A percentile compares a stretch with the other conserved stretches of the same genome.
Conservation (phyloP, 2,329 filamentous ascomycete species). For the Aspergillus unguis region DNA sequence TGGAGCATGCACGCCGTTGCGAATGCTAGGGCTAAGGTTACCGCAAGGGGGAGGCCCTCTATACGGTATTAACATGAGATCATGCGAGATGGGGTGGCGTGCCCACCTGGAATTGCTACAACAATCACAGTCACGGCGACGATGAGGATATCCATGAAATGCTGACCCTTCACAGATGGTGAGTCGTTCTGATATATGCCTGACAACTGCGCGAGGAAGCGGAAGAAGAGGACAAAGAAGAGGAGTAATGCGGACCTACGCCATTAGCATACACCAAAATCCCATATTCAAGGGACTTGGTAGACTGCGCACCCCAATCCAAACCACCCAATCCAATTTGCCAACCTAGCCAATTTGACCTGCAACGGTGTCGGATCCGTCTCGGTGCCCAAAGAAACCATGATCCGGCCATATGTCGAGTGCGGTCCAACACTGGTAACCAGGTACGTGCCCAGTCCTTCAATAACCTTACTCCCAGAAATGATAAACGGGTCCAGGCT, state of each 20-base stretch:
- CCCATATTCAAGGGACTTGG: neutral
- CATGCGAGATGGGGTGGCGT: neutral
- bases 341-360: slow-evolving; percentile 64
- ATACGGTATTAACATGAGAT: neutral
- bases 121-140: slow-evolving; percentile 79
- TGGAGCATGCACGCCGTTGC: slow-evolving; percentile 74
- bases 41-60: slow-evolving; percentile 72
- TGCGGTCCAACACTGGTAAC: slow-evolving; percentile 67
- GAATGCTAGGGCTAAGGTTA: slow-evolving; percentile 72
- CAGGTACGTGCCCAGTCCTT: slow-evolving; percentile 70
- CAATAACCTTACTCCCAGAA: slow-evolving; percentile 72
- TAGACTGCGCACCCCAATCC: slow-evolving; percentile 57
- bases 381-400: slow-evolving; percentile 68
- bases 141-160: slow-evolving; percentile 72
- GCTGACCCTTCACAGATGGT: slow-evolving; percentile 72
- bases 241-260: slow-evolving; percentile 64
- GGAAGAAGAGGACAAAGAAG: slow-evolving; percentile 81
- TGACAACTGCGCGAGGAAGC: slow-evolving; percentile 70
- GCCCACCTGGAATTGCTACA: slow-evolving; percentile 63
- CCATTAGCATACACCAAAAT: slow-evolving; percentile 7
- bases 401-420: slow-evolving; percentile 69
- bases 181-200: slow-evolving; percentile 44
- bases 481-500: slow-evolving; percentile 66
- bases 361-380: slow-evolving; percentile 72
- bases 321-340: slow-evolving; percentile 73